Evolutionary conservation across 1,284 basidiomycete species (phyloP), one percentile per base, ranked within the genome.

Genomic region (Moesziomyces globuligerus): DNA sequence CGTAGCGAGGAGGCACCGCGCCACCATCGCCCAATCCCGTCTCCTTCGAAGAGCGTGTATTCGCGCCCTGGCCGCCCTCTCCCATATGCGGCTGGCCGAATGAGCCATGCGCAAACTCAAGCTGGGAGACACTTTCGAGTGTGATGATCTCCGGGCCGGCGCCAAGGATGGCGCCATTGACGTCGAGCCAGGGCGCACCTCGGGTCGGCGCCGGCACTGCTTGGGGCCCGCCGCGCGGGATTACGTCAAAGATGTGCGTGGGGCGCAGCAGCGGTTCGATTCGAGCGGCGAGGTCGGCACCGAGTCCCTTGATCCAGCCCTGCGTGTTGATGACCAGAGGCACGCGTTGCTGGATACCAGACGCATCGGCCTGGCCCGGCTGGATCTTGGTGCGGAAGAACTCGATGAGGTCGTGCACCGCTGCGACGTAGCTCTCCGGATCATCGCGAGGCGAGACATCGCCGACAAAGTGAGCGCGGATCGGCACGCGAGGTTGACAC

Each of bases 281-380:
- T 64, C 87, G 87, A 3, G 82, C 81, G 10, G 89, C 87, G 3
- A 98, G 84, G 72, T 96, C 92, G 18, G 89, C 90, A 2, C 95
- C 95, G 1, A 97, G 87, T 2, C 95, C 95, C 82, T 95, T 97
- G 15, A 88, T 88, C 95, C 95, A 98, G 2, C 95, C 95, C 88
- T 95, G 94, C 0, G 92, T 97, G 82, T 98, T 98, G 53, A 98
- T 88, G 9, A 98, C 87, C 6, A 98, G 87, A 0, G 95, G 95
- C 4, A 83, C 70, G 11, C 56, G 42, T 20, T 38, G 34, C 26
- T 44, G 26, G 5, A 20, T 26, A 17, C 41, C 43, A n/a, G 40
- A 20, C 32, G 49, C 46, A 20, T 41, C 36, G 17, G 40, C 24
- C 21, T 50, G 44, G 11, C 53, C 48, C 4, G 41, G 53, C 36